Evolutionary conservation across 1,284 basidiomycete genomes (phyloP).

Genomic region (Meripilus lineatus): DNA sequence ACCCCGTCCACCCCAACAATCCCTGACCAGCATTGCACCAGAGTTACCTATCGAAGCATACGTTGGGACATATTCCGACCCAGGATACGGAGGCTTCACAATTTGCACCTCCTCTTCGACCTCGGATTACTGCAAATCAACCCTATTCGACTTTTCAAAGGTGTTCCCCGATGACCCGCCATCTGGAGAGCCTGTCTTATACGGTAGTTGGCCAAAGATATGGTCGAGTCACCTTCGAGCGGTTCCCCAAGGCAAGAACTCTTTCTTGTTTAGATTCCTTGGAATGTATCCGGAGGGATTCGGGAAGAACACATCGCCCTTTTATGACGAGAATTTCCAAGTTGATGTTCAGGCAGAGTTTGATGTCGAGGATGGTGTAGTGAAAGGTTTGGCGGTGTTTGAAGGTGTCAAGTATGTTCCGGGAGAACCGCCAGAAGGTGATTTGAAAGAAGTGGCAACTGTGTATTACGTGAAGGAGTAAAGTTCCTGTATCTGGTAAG

Average conservation of each 20-base stretch:
- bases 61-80: conserved; percentile 11
- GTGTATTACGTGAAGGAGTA: neutral
- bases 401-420: neutral
- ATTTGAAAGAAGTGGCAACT: neutral
- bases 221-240: conserved; percentile 24
- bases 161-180: conserved; percentile 9
- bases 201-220: conserved; percentile 16
- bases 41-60: conserved; percentile 7
- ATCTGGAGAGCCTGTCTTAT: conserved; percentile 10
- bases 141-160: conserved; percentile 15
- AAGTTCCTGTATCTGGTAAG: too few relatives aligned
- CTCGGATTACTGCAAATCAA: conserved; percentile 15
- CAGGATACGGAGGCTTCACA: conserved; percentile 9
- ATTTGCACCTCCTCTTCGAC: conserved; percentile 9
- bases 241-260: conserved; percentile 11
- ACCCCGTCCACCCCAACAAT: neutral
- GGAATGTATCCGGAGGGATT: conserved; percentile 24
- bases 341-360: conserved; percentile 16
- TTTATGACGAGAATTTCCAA: conserved; percentile 13
- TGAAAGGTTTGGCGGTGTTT: neutral
- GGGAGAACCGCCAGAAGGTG: neutral
- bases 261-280: conserved; percentile 15
- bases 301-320: conserved; percentile 20
- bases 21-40: neutral
- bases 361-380: conserved; percentile 6